phyloP scores from a whole-genome alignment of 805 yeast genomes.

The Saturnispora zaruensis region DNA sequence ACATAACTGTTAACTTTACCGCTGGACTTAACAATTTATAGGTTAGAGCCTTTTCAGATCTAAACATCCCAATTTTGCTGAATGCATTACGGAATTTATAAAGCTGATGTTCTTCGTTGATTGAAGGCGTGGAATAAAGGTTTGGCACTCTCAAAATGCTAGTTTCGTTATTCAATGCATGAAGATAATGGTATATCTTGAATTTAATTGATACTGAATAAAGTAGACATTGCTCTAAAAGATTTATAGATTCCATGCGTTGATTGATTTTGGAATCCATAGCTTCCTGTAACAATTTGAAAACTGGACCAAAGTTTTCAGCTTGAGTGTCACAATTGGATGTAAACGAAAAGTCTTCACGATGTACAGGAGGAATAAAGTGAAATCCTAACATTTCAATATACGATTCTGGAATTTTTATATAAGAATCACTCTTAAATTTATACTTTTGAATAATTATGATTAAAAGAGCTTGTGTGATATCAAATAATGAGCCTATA shows the following conservation, averaged over 20 bases:
- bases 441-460: conserved; percentile 14
- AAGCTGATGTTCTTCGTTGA: conserved; percentile 8
- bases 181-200: conserved; percentile 17
- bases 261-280: conserved; percentile 13
- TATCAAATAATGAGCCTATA: conserved; percentile 28
- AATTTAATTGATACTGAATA: conserved; percentile 30
- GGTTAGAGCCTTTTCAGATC: conserved; percentile 20
- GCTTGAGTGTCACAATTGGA: conserved; percentile 17
- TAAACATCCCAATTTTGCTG: conserved; percentile 23
- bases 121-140: neutral
- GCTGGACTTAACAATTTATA: conserved; percentile 22
- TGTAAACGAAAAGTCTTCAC: conserved; percentile 18
- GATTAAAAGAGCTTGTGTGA: conserved; percentile 20
- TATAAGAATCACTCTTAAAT: conserved; percentile 5
- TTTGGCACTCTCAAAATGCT: conserved; percentile 11
- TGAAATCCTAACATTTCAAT: conserved; percentile 19
- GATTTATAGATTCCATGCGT: conserved; percentile 7
- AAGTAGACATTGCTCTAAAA: conserved; percentile 26
- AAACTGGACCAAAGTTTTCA: conserved; percentile 10
- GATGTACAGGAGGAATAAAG: conserved; percentile 25
- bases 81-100: conserved; percentile 20
- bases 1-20: conserved; percentile 17
- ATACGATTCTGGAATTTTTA: conserved; percentile 13
- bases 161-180: conserved; percentile 15
- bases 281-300: conserved; percentile 11